A percentile compares a stretch with the other conserved stretches of the same genome.
Conservation (phyloP, 2,329 filamentous ascomycete species). For the Arthrinium puccinioides region DNA sequence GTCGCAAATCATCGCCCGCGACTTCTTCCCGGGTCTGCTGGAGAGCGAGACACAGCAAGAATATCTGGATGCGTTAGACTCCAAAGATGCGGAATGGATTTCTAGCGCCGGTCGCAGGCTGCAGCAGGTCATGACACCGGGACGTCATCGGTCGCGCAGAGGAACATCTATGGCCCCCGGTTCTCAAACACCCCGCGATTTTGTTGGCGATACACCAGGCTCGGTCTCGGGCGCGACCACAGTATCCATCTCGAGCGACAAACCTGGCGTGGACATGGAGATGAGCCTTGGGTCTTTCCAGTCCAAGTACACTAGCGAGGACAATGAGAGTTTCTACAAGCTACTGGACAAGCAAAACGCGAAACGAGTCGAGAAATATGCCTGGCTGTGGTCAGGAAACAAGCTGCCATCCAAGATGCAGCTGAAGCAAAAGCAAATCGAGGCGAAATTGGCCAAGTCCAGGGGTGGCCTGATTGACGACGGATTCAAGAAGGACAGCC, state of each 20-base stretch:
- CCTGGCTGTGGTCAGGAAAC: conserved; percentile 84
- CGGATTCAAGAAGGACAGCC: conserved; percentile 47
- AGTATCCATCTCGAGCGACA: conserved; percentile 27
- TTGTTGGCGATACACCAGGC: conserved; percentile 66
- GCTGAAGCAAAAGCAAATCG: conserved; percentile 57
- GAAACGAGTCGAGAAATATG: conserved; percentile 75
- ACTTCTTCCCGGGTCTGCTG: conserved; percentile 90
- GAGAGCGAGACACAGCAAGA: conserved; percentile 85
- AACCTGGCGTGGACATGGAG: conserved; percentile 58
- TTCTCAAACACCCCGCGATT: conserved; percentile 56
- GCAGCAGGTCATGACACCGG: conserved; percentile 75
- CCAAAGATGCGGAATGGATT: conserved; percentile 80
- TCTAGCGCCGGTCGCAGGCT: conserved; percentile 67
- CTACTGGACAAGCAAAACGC: conserved; percentile 86
- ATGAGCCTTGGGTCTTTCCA: conserved; percentile 84
- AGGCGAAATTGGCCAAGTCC: conserved; percentile 41
- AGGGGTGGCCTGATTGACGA: conserved; percentile 46
- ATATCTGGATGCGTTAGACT: conserved; percentile 85
- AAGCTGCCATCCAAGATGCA: conserved; percentile 78
- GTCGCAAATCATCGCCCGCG: conserved; percentile 89
- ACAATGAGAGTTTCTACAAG: conserved; percentile 95
- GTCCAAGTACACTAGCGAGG: conserved; percentile 89
- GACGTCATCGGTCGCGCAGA: conserved; percentile 33
- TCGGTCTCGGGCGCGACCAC: conserved; percentile 40
- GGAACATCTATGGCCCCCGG: conserved; percentile 23